Percentiles rank a stretch among this genome's conserved stretches.
phyloP scores from a whole-genome alignment of 176 grass and related monocot genomes.

The Urochloa ruziziensis region DNA sequence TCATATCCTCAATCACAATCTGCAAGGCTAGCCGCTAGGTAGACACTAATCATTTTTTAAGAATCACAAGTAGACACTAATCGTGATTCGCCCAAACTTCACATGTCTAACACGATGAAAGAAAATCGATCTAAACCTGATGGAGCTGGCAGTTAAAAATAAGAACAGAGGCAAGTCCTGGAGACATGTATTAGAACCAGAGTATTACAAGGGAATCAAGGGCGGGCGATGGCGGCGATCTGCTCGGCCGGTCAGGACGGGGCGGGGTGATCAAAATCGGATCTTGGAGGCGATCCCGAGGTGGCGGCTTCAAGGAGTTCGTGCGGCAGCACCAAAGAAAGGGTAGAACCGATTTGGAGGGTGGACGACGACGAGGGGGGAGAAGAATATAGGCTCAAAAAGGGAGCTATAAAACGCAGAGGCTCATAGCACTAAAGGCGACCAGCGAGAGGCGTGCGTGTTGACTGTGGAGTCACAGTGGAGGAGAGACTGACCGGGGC shows the following conservation, averaged over 20 bases:
- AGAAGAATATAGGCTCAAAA: background rate
- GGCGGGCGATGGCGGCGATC: background rate
- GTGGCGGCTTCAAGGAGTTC: slow-evolving; percentile 1
- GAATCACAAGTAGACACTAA: background rate
- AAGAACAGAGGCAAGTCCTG: background rate
- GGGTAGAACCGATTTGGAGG: background rate
- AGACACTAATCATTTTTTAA: background rate
- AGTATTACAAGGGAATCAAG: slow-evolving; percentile 14
- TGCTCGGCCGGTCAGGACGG: background rate
- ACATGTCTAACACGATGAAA: background rate
- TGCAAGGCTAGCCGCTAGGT: background rate
- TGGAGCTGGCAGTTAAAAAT: background rate
- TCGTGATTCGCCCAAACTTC: background rate
- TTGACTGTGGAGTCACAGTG: background rate
- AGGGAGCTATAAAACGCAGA: background rate
- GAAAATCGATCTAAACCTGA: background rate
- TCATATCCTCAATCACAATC: background rate
- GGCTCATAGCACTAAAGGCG: background rate
- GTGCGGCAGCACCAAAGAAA: slow-evolving; percentile 27
- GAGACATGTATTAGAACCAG: background rate
- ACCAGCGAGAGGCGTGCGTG: background rate
- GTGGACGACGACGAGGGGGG: background rate
- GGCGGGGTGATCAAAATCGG: slow-evolving; percentile 2
- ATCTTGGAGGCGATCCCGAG: slow-evolving; percentile 21
- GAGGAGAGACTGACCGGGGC: background rate